A percentile compares a stretch with the other conserved stretches of the same genome.
Conservation (phyloP, 768 basidiomycete species). For the Boletus sp. region DNA sequence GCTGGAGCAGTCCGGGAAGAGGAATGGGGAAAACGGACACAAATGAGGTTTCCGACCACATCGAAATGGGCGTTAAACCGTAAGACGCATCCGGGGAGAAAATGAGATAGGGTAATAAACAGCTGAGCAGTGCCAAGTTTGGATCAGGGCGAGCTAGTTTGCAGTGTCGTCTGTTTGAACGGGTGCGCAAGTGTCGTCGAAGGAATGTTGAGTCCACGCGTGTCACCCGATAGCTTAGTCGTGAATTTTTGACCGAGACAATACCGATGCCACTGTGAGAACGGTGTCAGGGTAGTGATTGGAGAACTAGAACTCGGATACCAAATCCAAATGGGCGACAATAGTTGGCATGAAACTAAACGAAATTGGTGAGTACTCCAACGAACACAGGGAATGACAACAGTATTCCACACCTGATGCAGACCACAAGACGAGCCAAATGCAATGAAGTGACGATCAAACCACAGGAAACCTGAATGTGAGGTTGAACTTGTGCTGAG, state of each 20-base stretch:
- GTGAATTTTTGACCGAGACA: constrained; percentile 12
- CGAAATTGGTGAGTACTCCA: background rate
- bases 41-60: constrained; percentile 8
- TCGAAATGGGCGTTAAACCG: constrained; percentile 4
- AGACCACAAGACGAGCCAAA: background rate
- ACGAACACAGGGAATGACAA: background rate
- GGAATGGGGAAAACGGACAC: constrained; percentile 2
- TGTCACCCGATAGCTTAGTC: background rate
- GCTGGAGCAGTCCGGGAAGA: background rate
- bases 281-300: background rate
- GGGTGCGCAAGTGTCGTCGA: constrained; percentile 8
- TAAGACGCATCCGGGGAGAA: constrained; percentile 3
- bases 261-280: constrained; percentile 2
- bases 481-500: background rate
- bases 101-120: background rate
- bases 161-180: constrained; percentile 11
- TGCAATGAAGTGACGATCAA: background rate
- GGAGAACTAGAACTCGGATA: background rate
- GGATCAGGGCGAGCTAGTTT: constrained; percentile 10
- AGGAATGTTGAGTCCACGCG: constrained; percentile 10
- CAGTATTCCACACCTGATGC: constrained; percentile 1
- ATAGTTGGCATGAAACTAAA: constrained; percentile 1
- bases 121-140: constrained; percentile 5
- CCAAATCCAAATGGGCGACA: background rate
- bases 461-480: background rate